Conservation (phyloP, 2,329 filamentous ascomycete genomes). For the Ceratocystiopsis brevicomis region DNA sequence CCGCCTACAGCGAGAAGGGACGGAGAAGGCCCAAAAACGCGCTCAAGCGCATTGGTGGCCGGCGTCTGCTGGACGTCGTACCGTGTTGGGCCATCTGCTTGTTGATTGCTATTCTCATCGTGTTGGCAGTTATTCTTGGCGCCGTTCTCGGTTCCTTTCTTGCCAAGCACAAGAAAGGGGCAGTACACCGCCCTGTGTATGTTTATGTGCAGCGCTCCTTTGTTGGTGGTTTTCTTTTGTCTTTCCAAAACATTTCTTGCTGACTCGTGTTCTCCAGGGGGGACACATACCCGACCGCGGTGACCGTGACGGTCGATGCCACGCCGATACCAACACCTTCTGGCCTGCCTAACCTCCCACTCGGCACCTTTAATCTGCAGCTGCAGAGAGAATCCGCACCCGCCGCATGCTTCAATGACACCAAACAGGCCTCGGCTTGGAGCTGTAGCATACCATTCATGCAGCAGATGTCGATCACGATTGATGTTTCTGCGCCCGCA, state of each 20-base stretch:
- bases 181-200: conserved; percentile 4
- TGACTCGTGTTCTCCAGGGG: background rate
- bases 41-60: conserved; percentile 31
- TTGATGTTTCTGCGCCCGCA: conserved; percentile 16
- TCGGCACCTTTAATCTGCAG: conserved; percentile 37
- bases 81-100: conserved; percentile 43
- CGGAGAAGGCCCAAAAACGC: conserved; percentile 25
- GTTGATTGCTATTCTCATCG: conserved; percentile 25
- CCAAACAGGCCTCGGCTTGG: conserved; percentile 39
- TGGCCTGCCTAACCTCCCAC: conserved; percentile 31
- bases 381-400: conserved; percentile 29
- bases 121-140: conserved; percentile 37
- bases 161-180: conserved; percentile 15
- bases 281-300: background rate
- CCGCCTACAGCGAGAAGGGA: conserved; percentile 33
- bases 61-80: conserved; percentile 37
- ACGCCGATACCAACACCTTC: conserved; percentile 31
- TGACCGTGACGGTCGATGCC: conserved; percentile 28
- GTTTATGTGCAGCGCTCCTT: background rate
- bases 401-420: conserved; percentile 37
- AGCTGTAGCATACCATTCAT: conserved; percentile 36
- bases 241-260: background rate
- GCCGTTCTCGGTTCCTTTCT: conserved; percentile 34
- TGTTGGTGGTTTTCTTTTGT: background rate
- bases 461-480: conserved; percentile 18